Percentiles rank a stretch among this genome's conserved stretches.
phyloP scores from a whole-genome alignment of 352 stramenopile species.

The Phytopythium oedochilum region DNA sequence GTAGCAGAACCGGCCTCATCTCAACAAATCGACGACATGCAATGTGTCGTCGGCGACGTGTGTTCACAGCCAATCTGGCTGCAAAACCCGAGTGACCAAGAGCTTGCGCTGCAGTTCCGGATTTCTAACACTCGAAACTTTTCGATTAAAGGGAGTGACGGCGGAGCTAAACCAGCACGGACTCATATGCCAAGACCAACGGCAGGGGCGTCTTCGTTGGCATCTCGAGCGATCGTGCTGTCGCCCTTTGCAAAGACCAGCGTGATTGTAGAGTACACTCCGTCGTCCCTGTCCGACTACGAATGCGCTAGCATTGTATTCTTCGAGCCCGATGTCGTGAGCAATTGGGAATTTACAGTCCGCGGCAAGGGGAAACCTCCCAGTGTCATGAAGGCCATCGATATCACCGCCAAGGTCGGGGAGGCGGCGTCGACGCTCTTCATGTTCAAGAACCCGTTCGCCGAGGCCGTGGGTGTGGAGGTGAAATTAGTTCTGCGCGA shows the following conservation, averaged over 20 bases:
- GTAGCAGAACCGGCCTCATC: slow-evolving; percentile 43
- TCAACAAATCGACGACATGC: slow-evolving; percentile 68
- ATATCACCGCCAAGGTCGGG: slow-evolving; percentile 62
- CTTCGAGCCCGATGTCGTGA: slow-evolving; percentile 65
- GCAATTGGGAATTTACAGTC: slow-evolving; percentile 88
- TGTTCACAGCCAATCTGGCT: slow-evolving; percentile 74
- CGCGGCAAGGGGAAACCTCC: slow-evolving; percentile 72
- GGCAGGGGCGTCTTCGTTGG: slow-evolving; percentile 2
- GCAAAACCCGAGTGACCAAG: slow-evolving; percentile 86
- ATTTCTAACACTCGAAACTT: slow-evolving; percentile 89
- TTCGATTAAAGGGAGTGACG: slow-evolving; percentile 54
- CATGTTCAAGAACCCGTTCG: slow-evolving; percentile 92
- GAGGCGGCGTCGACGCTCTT: slow-evolving; percentile 86
- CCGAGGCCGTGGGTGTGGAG: slow-evolving; percentile 69
- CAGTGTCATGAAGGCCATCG: slow-evolving; percentile 87
- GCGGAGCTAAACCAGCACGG: not conserved
- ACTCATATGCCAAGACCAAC: not conserved
- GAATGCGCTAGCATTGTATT: slow-evolving; percentile 72
- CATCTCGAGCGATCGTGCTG: slow-evolving; percentile 25
- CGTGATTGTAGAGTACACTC: slow-evolving; percentile 86
- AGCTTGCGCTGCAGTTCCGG: slow-evolving; percentile 65
- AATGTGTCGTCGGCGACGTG: slow-evolving; percentile 79
- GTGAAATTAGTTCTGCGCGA: slow-evolving; percentile 55
- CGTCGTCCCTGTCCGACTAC: slow-evolving; percentile 82
- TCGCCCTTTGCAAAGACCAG: slow-evolving; percentile 61